Percentiles rank a stretch among this genome's conserved stretches.
phyloP scores from a whole-genome alignment of 768 basidiomycete species.

The Amanita rimosa region DNA sequence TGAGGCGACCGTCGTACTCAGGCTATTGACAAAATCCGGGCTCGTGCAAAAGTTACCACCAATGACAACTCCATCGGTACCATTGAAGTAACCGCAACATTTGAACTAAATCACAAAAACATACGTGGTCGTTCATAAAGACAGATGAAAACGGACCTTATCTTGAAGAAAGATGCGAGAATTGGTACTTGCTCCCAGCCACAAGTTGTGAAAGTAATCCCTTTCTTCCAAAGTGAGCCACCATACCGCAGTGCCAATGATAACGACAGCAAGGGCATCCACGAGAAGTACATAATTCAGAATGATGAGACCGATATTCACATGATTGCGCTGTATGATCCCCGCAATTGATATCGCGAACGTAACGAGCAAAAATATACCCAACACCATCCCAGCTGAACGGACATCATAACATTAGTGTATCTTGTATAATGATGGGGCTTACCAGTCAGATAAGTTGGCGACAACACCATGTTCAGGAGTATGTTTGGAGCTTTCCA shows the following conservation, averaged over 20 bases:
- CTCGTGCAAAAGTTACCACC: slow-evolving; percentile 52
- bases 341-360: slow-evolving; percentile 63
- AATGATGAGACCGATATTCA: slow-evolving; percentile 57
- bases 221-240: slow-evolving; percentile 69
- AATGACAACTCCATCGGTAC: slow-evolving; percentile 43
- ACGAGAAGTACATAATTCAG: slow-evolving; percentile 67
- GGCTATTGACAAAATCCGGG: slow-evolving; percentile 26
- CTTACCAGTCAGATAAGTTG: slow-evolving; percentile 46
- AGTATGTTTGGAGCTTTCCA: slow-evolving; percentile 64
- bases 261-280: slow-evolving; percentile 47
- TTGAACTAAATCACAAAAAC: slow-evolving; percentile 36
- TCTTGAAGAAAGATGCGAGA: slow-evolving; percentile 59
- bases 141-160: slow-evolving; percentile 31
- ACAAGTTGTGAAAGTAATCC: slow-evolving; percentile 50
- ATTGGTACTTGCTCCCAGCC: slow-evolving; percentile 31
- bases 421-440: slow-evolving; percentile 1
- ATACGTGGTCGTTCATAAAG: not conserved
- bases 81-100: slow-evolving; percentile 83
- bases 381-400: slow-evolving; percentile 61
- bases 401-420: not conserved
- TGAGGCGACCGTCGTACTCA: slow-evolving; percentile 25
- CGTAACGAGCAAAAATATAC: slow-evolving; percentile 53
- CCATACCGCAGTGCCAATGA: slow-evolving; percentile 72
- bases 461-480: slow-evolving; percentile 59
- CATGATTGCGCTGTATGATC: slow-evolving; percentile 57